A percentile compares a stretch with the other conserved stretches of the same genome.
Evolutionary conservation across 768 basidiomycete genomes (phyloP).

Genomic region (Boletus rubescentipes): DNA sequence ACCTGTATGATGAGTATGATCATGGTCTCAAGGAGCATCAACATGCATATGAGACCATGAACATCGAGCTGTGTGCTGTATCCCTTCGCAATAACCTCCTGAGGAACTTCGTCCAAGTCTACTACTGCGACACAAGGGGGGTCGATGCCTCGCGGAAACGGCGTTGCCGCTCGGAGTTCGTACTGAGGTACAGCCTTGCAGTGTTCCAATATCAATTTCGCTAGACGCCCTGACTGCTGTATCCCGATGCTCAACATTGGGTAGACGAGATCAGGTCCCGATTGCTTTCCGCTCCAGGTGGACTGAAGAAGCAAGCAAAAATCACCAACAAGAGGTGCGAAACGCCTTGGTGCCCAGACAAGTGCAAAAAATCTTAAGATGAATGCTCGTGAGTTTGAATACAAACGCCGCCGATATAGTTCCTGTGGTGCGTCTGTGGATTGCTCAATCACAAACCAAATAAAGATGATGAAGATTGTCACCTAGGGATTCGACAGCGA

Average conservation of each 20-base stretch:
- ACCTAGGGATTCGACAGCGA: background rate
- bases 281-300: background rate
- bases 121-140: background rate
- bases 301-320: background rate
- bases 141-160: background rate
- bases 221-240: conserved; percentile 1
- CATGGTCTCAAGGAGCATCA: background rate
- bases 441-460: background rate
- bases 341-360: background rate
- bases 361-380: background rate
- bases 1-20: background rate
- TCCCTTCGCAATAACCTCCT: background rate
- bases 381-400: background rate
- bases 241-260: conserved; percentile 3
- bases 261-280: background rate
- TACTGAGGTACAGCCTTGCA: background rate
- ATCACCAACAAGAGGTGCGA: background rate
- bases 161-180: background rate
- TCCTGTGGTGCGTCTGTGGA: background rate
- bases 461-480: background rate
- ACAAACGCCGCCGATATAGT: background rate
- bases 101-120: background rate
- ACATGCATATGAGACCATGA: background rate
- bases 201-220: background rate
- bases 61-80: background rate